phyloP scores from a whole-genome alignment of 305 asterid species.

The Fraxinus floribunda region DNA sequence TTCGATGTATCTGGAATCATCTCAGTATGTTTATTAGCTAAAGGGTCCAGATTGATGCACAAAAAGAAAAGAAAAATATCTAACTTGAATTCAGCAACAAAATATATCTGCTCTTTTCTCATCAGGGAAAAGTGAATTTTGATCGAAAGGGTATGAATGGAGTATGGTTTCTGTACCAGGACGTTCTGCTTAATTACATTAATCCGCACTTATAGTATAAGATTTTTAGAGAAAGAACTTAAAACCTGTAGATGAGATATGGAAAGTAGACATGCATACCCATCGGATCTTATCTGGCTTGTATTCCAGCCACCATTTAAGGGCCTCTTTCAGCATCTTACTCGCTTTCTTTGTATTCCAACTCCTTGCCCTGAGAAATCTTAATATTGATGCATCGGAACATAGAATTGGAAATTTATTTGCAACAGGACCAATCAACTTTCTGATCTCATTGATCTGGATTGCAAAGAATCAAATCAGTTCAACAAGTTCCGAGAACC shows the following conservation, averaged over 20 bases:
- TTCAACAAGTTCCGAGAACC: background rate
- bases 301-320: constrained; percentile 56
- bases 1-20: background rate
- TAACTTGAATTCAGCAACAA: background rate
- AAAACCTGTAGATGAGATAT: background rate
- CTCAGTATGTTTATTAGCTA: background rate
- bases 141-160: background rate
- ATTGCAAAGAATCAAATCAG: constrained; percentile 9
- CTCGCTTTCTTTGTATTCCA: constrained; percentile 48
- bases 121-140: background rate
- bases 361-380: constrained; percentile 58
- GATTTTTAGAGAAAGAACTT: background rate
- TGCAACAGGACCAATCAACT: constrained; percentile 43
- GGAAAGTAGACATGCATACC: constrained; percentile 32
- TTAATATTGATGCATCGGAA: constrained; percentile 47
- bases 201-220: background rate
- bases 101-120: background rate
- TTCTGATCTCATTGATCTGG: constrained; percentile 50
- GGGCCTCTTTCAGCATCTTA: constrained; percentile 53
- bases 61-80: no score
- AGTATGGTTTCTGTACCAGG: background rate
- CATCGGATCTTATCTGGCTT: constrained; percentile 55
- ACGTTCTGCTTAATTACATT: background rate
- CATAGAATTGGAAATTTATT: constrained; percentile 39
- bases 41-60: background rate